phyloP scores from a whole-genome alignment of 768 basidiomycete species.

The Lenzites betulinus region DNA sequence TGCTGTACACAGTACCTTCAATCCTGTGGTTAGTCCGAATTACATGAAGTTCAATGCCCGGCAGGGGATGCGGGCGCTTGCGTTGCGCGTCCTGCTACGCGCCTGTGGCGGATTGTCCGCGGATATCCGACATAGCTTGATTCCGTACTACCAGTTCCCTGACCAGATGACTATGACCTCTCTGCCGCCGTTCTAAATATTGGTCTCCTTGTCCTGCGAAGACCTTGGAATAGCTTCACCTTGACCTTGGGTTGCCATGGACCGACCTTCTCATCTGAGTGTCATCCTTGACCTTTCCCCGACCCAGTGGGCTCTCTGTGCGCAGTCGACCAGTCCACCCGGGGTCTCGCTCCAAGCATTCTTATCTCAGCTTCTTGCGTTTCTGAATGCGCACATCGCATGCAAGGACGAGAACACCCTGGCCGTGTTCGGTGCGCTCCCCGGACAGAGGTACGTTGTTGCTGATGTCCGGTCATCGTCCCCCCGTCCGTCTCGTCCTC shows the following conservation, averaged over 20 bases:
- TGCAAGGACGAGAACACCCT: slow-evolving; percentile 89
- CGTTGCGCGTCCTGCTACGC: not conserved
- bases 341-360: slow-evolving; percentile 67
- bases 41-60: too few species aligned
- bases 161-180: not conserved
- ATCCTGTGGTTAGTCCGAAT: too few species aligned
- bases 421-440: slow-evolving; percentile 89
- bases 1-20: too few species aligned
- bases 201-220: too few species aligned
- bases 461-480: not conserved
- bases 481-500: not conserved
- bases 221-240: too few species aligned
- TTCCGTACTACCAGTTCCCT: not conserved
- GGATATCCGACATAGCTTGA: not conserved
- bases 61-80: too few species aligned
- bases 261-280: slow-evolving; percentile 66
- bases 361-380: slow-evolving; percentile 83
- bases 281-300: slow-evolving; percentile 87
- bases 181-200: not conserved
- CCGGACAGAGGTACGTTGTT: slow-evolving; percentile 68
- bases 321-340: slow-evolving; percentile 50
- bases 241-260: slow-evolving; percentile 35
- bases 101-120: slow-evolving; percentile 3
- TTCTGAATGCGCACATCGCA: slow-evolving; percentile 92
- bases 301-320: slow-evolving; percentile 72